phyloP scores from a whole-genome alignment of 306 rosid species.

The Lathyrus tuberosus region DNA sequence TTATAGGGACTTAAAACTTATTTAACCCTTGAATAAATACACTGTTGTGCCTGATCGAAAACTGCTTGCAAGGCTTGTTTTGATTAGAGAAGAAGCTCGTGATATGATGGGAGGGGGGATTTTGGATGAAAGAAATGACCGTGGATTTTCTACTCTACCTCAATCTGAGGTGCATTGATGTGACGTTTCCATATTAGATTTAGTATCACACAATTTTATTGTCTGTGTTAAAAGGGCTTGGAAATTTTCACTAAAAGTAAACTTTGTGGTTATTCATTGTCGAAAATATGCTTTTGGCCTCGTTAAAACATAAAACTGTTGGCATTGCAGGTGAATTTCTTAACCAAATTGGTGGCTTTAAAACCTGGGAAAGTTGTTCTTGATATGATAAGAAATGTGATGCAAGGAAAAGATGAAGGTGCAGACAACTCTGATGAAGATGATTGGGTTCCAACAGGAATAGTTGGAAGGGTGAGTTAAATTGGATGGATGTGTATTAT shows the following conservation, averaged over 20 bases:
- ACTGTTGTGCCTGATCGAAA: slow-evolving; percentile 84
- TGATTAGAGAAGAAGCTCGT: slow-evolving; percentile 95
- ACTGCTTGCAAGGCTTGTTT: slow-evolving; percentile 95
- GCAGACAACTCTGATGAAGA: slow-evolving; percentile 58
- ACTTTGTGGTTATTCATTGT: not conserved
- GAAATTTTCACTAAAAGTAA: slow-evolving; percentile 1
- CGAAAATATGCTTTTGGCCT: slow-evolving; percentile 30
- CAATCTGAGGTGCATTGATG: slow-evolving; percentile 71
- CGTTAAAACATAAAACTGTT: slow-evolving; percentile 29
- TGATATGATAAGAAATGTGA: slow-evolving; percentile 83
- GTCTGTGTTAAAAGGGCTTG: slow-evolving; percentile 20
- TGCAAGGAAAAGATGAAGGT: slow-evolving; percentile 95
- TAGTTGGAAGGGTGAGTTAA: slow-evolving; percentile 79
- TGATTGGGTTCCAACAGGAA: slow-evolving; percentile 51
- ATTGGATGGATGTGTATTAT: slow-evolving; percentile 29
- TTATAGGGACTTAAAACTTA: too few relatives aligned
- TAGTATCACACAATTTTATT: slow-evolving; percentile 14
- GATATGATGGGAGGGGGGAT: slow-evolving; percentile 98
- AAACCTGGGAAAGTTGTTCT: slow-evolving; percentile 86
- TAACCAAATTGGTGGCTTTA: slow-evolving; percentile 83
- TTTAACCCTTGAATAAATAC: too few relatives aligned
- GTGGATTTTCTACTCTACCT: slow-evolving; percentile 88
- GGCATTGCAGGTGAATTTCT: slow-evolving; percentile 79
- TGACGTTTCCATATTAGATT: slow-evolving; percentile 31
- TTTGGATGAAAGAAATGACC: slow-evolving; percentile 87